A percentile compares a stretch with the other conserved stretches of the same genome.
These are phyloP conservation scores for Cucumis sativus DNA, from an alignment of 306 rosid species.

Conservation along the genomic window Cucumber_9930_V3 NC_026659.2:21330001-21330500, in stretches of 20 bases:
- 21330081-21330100: background rate
- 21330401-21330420: background rate
- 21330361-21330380: background rate
- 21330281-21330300: background rate
- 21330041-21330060: constrained; percentile 47
- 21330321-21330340: background rate
- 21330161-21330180: background rate
- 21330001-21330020: constrained; percentile 37
- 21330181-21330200: background rate
- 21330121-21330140: background rate
- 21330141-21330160: background rate
- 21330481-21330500: background rate
- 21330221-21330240: background rate
- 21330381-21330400: too few species aligned
- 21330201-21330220: background rate
- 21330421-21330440: background rate
- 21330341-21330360: background rate
- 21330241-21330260: background rate
- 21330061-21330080: background rate
- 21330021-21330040: constrained; percentile 19
- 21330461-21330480: background rate
- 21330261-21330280: background rate
- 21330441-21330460: background rate
- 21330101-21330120: background rate
- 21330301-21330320: background rate